Conservation (phyloP, 2,329 filamentous ascomycete species). For the Claviceps pusilla region DNA sequence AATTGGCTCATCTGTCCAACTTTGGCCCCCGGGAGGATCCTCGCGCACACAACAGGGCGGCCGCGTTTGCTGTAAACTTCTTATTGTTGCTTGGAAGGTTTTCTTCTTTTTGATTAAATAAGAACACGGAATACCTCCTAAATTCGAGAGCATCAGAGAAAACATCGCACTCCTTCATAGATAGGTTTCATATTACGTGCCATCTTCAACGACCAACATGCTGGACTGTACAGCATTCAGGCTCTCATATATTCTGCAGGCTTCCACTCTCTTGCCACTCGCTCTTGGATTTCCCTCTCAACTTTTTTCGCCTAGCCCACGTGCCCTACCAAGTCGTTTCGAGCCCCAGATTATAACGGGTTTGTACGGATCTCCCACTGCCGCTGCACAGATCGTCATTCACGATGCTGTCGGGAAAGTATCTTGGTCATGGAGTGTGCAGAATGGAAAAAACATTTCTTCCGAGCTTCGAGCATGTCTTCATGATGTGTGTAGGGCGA, state of each 20-base stretch:
- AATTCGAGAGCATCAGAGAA: no score
- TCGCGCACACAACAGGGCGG: no score
- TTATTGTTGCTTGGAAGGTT: no score
- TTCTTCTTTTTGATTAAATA: no score
- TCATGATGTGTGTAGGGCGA: not conserved
- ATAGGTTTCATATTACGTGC: not conserved
- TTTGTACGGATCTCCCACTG: not conserved
- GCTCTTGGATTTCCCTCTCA: not conserved
- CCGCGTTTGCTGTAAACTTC: no score
- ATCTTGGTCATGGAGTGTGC: slow-evolving; percentile 2
- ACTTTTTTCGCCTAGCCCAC: no score
- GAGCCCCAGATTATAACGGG: not conserved
- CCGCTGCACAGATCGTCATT: not conserved
- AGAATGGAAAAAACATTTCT: not conserved
- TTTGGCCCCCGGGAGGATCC: no score
- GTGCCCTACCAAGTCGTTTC: not conserved
- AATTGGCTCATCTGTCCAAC: no score
- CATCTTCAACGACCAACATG: not conserved
- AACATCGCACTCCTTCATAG: no score
- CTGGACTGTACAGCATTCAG: not conserved
- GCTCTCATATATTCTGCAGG: not conserved
- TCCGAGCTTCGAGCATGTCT: not conserved
- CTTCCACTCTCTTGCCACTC: not conserved
- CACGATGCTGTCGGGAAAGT: not conserved
- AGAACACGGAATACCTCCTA: no score